Evolutionary conservation across 129 eudicot genomes (phyloP), one percentile per base, ranked within the genome.

Genomic region (Tanacetum coccineum): DNA sequence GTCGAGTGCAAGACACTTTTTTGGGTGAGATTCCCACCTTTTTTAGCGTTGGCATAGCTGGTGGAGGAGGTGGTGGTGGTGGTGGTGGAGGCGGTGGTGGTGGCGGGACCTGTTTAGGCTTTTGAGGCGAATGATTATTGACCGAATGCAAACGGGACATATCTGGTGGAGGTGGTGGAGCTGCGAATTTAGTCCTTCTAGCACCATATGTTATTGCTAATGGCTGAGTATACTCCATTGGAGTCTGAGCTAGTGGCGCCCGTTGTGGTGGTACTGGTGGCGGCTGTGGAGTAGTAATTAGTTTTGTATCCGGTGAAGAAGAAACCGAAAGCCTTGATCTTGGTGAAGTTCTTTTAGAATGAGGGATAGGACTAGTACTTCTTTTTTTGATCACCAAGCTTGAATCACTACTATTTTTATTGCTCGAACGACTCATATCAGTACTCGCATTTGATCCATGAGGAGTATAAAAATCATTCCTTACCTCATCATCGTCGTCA

Each of bases 291-390:
- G 95, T 79, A 15, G 76, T 75, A 2, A 76, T 79, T 20, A 46
- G 82, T 76, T 86, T 92, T 7, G 72, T 72, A 66, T 93, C 96
- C 0, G 89, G 89, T 13, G 84, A 83, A 20, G 95, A 80, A 6
- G 95, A 74, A 44, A 86, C 78, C 13, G 87, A 79, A 54, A 83
- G 85, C 56, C 83, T 74, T 17, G 97, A 87, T 53, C 81, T 81
- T 13, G 96, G 95, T 59, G 99, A 94, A 57, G 94, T 89, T 85
- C 93, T 87, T 81, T 86, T 94, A 57, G 96, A 85, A 82, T 84
- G 82, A 59, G 92, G 87, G 54, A 81, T 78, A 3, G 81, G 76
- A 66, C 76, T 76, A 59, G 66, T 9, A 71, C 62, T 49, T 73
- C 79, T 22, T n/a, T 73, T 30, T 80, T 56, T 64, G 64, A 67